Evolutionary conservation across 2,329 filamentous ascomycete species (phyloP).

Genomic region (Chrysoporthe puriensis): DNA sequence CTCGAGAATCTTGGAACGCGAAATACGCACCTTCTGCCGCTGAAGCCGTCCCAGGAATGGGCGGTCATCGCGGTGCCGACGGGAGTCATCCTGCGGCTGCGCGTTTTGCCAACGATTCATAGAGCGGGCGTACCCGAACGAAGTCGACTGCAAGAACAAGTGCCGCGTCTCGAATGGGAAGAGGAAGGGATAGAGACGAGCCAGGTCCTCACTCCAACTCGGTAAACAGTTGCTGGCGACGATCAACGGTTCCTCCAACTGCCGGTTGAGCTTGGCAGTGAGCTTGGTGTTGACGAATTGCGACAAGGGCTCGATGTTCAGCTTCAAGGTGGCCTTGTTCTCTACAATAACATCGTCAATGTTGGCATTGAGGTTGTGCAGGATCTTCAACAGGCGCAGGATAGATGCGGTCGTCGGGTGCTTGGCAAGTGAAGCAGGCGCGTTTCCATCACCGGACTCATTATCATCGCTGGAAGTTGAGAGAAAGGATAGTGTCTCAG

Average conservation of each 20-base stretch:
- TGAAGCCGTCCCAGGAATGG: conserved; percentile 91
- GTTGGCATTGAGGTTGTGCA: conserved; percentile 92
- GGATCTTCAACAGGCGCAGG: conserved; percentile 81
- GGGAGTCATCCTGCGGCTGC: conserved; percentile 77
- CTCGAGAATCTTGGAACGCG: conserved; percentile 89
- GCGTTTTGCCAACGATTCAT: conserved; percentile 98
- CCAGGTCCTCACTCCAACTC: conserved; percentile 93
- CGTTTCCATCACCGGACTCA: conserved; percentile 59
- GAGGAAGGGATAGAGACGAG: conserved; percentile 90
- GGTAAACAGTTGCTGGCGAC: conserved; percentile 96
- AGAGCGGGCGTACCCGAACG: conserved; percentile 94
- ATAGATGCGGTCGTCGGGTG: conserved; percentile 86
- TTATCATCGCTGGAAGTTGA: conserved; percentile 52
- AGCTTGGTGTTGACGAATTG: conserved; percentile 99
- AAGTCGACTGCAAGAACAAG: conserved; percentile 95
- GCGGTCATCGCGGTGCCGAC: conserved; percentile 85
- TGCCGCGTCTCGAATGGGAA: conserved; percentile 98
- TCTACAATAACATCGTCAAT: conserved; percentile 87
- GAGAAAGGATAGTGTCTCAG: conserved; percentile 68
- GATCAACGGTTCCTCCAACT: conserved; percentile 93
- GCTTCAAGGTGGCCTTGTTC: conserved; percentile 69
- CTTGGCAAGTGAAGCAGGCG: conserved; percentile 80
- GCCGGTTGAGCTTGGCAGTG: conserved; percentile 95
- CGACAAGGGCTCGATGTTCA: conserved; percentile 81
- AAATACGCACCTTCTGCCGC: conserved; percentile 97